phyloP scores from a whole-genome alignment of 257 asterid genomes.

The Capsicum chinense region DNA sequence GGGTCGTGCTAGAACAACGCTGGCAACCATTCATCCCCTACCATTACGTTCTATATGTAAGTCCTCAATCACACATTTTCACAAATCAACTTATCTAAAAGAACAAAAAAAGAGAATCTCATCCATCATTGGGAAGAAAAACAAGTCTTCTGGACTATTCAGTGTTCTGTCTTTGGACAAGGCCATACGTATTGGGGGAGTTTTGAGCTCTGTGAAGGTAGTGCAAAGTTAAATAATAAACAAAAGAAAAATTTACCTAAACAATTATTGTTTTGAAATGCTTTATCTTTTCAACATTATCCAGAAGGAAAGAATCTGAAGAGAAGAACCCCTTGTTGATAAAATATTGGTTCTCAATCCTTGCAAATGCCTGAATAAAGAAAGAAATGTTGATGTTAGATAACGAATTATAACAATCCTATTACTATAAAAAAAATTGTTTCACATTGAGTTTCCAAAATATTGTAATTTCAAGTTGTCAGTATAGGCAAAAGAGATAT shows the following conservation, averaged over 20 bases:
- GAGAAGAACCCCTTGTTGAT: constrained; percentile 86
- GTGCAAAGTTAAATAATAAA: constrained; percentile 24
- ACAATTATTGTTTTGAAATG: constrained; percentile 82
- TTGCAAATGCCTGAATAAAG: constrained; percentile 81
- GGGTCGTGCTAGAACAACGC: neutral
- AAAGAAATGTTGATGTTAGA: constrained; percentile 14
- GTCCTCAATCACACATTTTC: neutral
- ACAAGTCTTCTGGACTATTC: neutral
- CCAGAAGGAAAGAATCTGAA: constrained; percentile 80
- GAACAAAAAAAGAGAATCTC: neutral
- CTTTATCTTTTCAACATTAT: constrained; percentile 81
- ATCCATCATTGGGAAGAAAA: constrained; percentile 14
- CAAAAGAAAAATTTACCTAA: constrained; percentile 61
- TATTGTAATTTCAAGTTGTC: neutral
- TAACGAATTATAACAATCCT: constrained; percentile 17
- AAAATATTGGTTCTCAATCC: constrained; percentile 98
- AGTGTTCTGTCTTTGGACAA: neutral
- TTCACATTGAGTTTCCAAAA: neutral
- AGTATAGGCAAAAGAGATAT: neutral
- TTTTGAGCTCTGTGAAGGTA: constrained; percentile 8
- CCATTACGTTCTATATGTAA: neutral
- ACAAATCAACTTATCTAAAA: neutral
- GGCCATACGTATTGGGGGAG: neutral
- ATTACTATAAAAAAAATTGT: neutral
- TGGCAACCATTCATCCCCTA: constrained; percentile 16